Conservation (phyloP, 805 yeast species). For the Lachancea kluyveri region DNA sequence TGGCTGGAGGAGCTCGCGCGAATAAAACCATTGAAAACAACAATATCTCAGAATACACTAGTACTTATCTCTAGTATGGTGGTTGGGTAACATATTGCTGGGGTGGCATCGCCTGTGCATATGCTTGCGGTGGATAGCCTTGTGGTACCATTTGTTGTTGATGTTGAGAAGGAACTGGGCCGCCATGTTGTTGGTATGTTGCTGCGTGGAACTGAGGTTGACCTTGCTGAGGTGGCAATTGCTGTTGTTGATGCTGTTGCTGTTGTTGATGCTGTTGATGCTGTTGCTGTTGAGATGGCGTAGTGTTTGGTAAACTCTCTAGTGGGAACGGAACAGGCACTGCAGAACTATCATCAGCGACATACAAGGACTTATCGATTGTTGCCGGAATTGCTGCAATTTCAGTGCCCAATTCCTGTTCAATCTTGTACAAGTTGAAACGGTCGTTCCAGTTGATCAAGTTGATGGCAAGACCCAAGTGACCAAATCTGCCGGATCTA, state of each 20-base stretch:
- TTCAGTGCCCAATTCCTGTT: slow-evolving; percentile 95
- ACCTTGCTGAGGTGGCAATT: slow-evolving; percentile 15
- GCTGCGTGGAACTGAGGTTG: slow-evolving; percentile 11
- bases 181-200: slow-evolving; percentile 30
- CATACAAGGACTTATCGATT: slow-evolving; percentile 84
- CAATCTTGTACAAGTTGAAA: slow-evolving; percentile 87
- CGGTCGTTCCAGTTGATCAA: slow-evolving; percentile 96
- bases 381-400: slow-evolving; percentile 94
- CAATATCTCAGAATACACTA: too few species aligned
- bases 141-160: slow-evolving; percentile 30
- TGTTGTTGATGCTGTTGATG: slow-evolving; percentile 24
- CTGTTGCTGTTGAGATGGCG: slow-evolving; percentile 23
- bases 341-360: slow-evolving; percentile 63
- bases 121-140: slow-evolving; percentile 12
- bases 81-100: slow-evolving; percentile 8
- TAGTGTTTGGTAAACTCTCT: slow-evolving; percentile 44
- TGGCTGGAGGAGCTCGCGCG: too few species aligned
- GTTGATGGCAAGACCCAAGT: slow-evolving; percentile 94
- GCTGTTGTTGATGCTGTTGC: slow-evolving; percentile 26
- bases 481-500: slow-evolving; percentile 98
- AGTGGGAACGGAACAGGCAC: slow-evolving; percentile 89
- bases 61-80: slow-evolving; percentile 5
- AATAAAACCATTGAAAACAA: too few species aligned
- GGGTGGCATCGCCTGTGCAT: slow-evolving; percentile 12
- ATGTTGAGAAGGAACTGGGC: slow-evolving; percentile 20